Base-by-base conservation (phyloP, 2,329 filamentous ascomycete species). In the Exophiala sideris region DNA sequence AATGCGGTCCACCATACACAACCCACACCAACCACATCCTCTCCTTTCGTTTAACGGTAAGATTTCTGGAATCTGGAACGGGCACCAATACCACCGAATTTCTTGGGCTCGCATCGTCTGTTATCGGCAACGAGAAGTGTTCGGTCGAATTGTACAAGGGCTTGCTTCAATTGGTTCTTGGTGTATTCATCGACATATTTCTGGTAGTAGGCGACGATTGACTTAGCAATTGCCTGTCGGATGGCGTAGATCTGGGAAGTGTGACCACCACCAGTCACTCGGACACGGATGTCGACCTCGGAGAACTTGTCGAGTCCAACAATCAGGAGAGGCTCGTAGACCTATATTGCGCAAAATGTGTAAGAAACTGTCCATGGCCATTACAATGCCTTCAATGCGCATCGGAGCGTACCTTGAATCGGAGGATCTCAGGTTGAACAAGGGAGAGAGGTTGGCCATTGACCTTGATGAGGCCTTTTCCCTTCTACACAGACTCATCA, bases 111-210 rank as follows among this genome's bases (percentile, higher is more conserved):
- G 79, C 90, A 94, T 71, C 94, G 89, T 78, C 94, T 88, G 88
- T 96, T 96, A 80, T 99, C 94, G 78, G 94, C 94, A 71, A 99
- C 94, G 73, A 99, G 88, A 67, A 99, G 87, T 75, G 91, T 95
- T 73, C 91, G 86, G 84, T 96, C 91, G 83, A 92, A 99, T 77
- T 91, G 85, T 72, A 92, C 89, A 68, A 99, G 86, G 67, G 89
- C 89, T 80, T 92, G 88, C 90, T 97, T 99, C 73, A 99, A 85
- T 80, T 91, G 84, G 86, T 97, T 96, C 89, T 99, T 99, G 82
- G 88, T 90, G 88, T 97, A 91, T 88, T 99, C 94, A 75, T 99
- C 94, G 79, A 97, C 90, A 82, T 87, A 99, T 85, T 99, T 96
- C 83, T 96, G 92, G 88, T 96, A 97, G 88, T 96, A 96, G 78